A percentile compares a stretch with the other conserved stretches of the same genome.
These are phyloP conservation scores for Sporisorium exsertum DNA, from an alignment of 1,284 basidiomycete species.

Conservation along the genomic window DNA sequence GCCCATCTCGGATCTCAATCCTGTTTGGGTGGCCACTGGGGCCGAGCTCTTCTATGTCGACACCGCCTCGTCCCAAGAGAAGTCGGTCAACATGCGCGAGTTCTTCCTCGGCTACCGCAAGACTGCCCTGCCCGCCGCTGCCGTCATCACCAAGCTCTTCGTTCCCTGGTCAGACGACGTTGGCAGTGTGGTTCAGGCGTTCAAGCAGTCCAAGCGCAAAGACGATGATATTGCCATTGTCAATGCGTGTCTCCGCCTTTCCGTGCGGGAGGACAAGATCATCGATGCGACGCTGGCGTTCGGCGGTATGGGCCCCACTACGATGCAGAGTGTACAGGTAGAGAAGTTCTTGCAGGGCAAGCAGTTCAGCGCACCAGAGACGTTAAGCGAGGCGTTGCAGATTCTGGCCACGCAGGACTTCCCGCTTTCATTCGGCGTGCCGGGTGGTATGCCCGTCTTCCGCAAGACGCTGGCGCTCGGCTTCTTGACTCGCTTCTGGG, in stretches of 20 bases:
- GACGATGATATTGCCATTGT: conserved; percentile 71
- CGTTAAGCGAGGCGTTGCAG: conserved; percentile 29
- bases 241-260: conserved; percentile 62
- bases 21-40: conserved; percentile 69
- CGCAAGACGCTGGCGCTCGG: conserved; percentile 69
- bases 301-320: conserved; percentile 69
- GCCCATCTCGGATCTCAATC: conserved; percentile 70
- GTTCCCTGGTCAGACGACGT: conserved; percentile 51
- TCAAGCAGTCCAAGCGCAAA: conserved; percentile 70
- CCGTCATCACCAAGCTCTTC: conserved; percentile 63
- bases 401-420: conserved; percentile 63
- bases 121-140: conserved; percentile 65
- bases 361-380: conserved; percentile 19
- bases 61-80: conserved; percentile 51
- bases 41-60: conserved; percentile 52
- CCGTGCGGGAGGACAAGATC: conserved; percentile 42
- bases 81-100: conserved; percentile 49
- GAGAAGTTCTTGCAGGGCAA: conserved; percentile 49
- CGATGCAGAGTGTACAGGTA: conserved; percentile 53
- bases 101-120: conserved; percentile 69
- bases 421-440: conserved; percentile 66
- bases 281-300: conserved; percentile 62
- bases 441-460: conserved; percentile 70
- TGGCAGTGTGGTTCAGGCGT: conserved; percentile 62
- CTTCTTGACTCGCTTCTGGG: conserved; percentile 69